Conservation (phyloP, 768 basidiomycete species). For the Suillus occidentalis region DNA sequence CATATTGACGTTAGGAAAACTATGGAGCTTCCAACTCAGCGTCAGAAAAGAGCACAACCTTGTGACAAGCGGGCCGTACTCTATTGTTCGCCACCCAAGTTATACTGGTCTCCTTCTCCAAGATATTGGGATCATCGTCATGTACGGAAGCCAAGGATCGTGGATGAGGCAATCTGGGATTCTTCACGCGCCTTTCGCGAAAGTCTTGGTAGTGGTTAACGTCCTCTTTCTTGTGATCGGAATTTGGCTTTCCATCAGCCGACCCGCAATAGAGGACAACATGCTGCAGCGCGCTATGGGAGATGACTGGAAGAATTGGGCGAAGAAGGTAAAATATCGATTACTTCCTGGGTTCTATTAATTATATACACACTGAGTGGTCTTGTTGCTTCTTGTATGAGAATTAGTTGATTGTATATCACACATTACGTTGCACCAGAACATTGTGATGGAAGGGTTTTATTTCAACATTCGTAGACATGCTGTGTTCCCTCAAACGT, state of each 20-base stretch:
- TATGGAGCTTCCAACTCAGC: constrained; percentile 30
- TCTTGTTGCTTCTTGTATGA: not conserved
- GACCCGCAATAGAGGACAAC: not conserved
- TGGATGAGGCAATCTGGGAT: constrained; percentile 17
- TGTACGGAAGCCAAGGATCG: constrained; percentile 8
- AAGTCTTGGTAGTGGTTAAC: constrained; percentile 14
- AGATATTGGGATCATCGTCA: constrained; percentile 6
- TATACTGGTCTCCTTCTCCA: constrained; percentile 23
- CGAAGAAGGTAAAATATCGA: not conserved
- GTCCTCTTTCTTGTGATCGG: too few species aligned
- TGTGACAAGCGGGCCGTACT: constrained; percentile 29
- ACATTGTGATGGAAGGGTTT: not conserved
- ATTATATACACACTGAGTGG: not conserved
- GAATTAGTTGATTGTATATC: not conserved
- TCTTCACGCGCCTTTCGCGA: not conserved
- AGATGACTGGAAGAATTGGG: not conserved
- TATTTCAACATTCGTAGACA: not conserved
- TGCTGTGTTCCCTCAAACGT: not conserved
- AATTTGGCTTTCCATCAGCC: not conserved
- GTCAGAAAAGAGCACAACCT: constrained; percentile 24
- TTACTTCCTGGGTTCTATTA: not conserved
- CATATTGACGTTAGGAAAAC: constrained; percentile 21
- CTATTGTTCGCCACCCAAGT: constrained; percentile 28
- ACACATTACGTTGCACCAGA: not conserved
- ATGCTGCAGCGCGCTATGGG: not conserved